Conservation (phyloP, 768 basidiomycete species). For the Roridomyces roridus region DNA sequence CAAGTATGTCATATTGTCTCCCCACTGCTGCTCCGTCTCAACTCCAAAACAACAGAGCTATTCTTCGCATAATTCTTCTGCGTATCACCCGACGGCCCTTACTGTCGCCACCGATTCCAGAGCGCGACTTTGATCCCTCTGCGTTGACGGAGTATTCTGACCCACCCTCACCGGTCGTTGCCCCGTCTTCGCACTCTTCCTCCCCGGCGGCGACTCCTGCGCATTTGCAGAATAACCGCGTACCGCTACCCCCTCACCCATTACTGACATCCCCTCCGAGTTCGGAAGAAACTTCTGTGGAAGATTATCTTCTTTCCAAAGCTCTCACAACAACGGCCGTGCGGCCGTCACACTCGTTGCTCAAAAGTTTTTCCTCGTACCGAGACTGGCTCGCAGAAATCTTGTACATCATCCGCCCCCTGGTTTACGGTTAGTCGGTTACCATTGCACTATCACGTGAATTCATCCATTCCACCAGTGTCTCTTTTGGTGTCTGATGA, state of each 20-base stretch:
- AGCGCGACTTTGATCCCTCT: constrained; percentile 86
- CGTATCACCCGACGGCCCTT: constrained; percentile 79
- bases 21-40: neutral
- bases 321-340: constrained; percentile 77
- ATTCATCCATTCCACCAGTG: constrained; percentile 33
- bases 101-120: constrained; percentile 79
- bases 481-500: constrained; percentile 50
- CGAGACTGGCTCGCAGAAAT: constrained; percentile 79
- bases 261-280: constrained; percentile 60
- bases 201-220: constrained; percentile 73
- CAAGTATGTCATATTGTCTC: constrained; percentile 67
- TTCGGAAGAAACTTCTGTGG: constrained; percentile 62
- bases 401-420: constrained; percentile 74
- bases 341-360: constrained; percentile 70
- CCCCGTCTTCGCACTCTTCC: constrained; percentile 58
- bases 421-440: constrained; percentile 69
- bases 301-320: constrained; percentile 85
- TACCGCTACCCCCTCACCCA: constrained; percentile 68
- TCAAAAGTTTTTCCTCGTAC: constrained; percentile 63
- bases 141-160: constrained; percentile 60
- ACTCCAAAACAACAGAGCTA: constrained; percentile 53
- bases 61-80: constrained; percentile 76
- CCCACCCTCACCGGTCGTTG: constrained; percentile 64
- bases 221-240: constrained; percentile 81
- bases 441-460: constrained; percentile 12